A percentile compares a stretch with the other conserved stretches of the same genome.
Evolutionary conservation across 2,329 filamentous ascomycete species (phyloP).

Genomic region (Colletotrichum chlorophyti): DNA sequence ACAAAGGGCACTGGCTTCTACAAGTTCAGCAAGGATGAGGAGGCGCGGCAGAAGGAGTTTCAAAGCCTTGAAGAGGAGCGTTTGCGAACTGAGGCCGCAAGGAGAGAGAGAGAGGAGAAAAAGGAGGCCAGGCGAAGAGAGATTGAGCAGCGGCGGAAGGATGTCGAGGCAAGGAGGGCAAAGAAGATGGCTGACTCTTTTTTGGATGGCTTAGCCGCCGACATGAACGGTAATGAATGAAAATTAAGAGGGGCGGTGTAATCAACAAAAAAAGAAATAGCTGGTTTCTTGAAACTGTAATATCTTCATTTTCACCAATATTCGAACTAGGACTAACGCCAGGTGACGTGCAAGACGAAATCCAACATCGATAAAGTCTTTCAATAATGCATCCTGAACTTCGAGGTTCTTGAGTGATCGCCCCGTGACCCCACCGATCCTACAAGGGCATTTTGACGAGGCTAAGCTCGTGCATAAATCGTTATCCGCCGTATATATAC

Average conservation of each 20-base stretch:
- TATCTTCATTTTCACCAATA: neutral
- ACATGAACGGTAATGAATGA: neutral
- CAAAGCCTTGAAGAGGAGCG: constrained; percentile 71
- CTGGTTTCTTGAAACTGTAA: neutral
- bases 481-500: constrained; percentile 11
- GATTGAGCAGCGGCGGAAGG: constrained; percentile 68
- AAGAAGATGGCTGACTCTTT: constrained; percentile 78
- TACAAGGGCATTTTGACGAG: neutral
- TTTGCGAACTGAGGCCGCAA: constrained; percentile 69
- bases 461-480: constrained; percentile 3
- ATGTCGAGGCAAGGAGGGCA: constrained; percentile 66
- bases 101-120: constrained; percentile 61
- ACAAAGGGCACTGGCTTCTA: constrained; percentile 93
- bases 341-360: neutral
- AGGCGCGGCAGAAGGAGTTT: constrained; percentile 74
- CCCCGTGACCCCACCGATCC: neutral
- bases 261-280: neutral
- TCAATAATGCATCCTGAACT: neutral
- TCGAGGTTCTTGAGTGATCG: neutral
- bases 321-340: constrained; percentile 1
- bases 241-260: neutral
- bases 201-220: constrained; percentile 60
- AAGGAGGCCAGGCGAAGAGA: constrained; percentile 65
- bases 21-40: constrained; percentile 81
- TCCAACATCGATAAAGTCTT: neutral